Evolutionary conservation across 1,284 basidiomycete genomes (phyloP).

Genomic region (Cystobasidium pallidum): DNA sequence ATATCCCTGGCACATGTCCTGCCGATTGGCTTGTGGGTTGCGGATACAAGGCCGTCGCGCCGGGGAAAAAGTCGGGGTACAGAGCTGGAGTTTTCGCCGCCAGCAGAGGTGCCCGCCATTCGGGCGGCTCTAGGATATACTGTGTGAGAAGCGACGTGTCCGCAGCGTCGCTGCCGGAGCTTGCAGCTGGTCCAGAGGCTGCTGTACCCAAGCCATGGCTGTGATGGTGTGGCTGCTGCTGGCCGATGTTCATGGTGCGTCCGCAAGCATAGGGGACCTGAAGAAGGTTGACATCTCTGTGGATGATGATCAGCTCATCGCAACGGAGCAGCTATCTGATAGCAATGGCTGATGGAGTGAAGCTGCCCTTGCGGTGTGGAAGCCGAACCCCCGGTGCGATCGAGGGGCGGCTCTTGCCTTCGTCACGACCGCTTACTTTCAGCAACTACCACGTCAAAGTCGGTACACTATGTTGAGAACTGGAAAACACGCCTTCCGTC

Average conservation of each 20-base stretch:
- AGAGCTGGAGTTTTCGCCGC: slow-evolving; percentile 11
- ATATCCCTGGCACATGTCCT: slow-evolving; percentile 23
- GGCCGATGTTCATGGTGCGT: neutral
- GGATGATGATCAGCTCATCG: neutral
- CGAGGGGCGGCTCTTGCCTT: neutral
- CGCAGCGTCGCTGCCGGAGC: neutral
- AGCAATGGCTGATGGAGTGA: neutral
- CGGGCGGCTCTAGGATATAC: slow-evolving; percentile 29
- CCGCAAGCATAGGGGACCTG: neutral
- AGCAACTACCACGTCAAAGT: neutral
- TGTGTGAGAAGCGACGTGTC: slow-evolving; percentile 11
- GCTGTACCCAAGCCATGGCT: neutral
- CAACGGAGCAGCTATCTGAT: neutral
- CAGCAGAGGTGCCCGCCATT: slow-evolving; percentile 30
- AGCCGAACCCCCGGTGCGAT: neutral
- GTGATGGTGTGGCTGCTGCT: slow-evolving; percentile 10
- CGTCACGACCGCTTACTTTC: neutral
- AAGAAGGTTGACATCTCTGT: neutral
- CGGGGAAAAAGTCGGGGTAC: slow-evolving; percentile 39
- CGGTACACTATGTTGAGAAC: neutral
- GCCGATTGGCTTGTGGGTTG: slow-evolving; percentile 13
- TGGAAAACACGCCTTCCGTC: neutral
- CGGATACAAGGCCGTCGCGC: slow-evolving; percentile 39
- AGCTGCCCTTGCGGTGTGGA: neutral
- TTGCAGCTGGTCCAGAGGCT: slow-evolving; percentile 17